These are phyloP conservation scores for Annulohypoxylon nitens DNA, from an alignment of 495 filamentous ascomycete genomes.

Conservation along the genomic window DNA sequence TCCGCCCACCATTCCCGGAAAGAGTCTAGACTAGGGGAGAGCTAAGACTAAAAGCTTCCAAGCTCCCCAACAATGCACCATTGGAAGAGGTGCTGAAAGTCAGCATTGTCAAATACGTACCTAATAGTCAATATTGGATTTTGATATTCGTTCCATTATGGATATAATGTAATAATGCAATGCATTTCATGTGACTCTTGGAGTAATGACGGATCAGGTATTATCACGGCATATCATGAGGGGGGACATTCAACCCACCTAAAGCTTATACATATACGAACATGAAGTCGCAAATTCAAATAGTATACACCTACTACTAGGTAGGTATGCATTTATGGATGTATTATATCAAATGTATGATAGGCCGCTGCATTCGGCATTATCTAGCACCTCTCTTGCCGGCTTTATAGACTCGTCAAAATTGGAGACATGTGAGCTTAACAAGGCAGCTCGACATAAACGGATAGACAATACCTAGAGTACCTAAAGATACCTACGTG, in stretches of 20 bases:
- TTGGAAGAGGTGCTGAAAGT: slow-evolving; percentile 25
- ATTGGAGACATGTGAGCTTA: neutral
- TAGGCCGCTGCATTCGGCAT: slow-evolving; percentile 3
- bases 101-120: slow-evolving; percentile 22
- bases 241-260: slow-evolving; percentile 1
- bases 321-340: neutral
- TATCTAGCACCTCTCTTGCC: neutral
- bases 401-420: neutral
- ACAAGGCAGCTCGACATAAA: neutral
- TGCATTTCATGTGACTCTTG: slow-evolving; percentile 5
- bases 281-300: neutral
- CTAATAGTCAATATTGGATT: neutral
- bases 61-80: slow-evolving; percentile 10
- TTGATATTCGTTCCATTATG: neutral
- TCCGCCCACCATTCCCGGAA: neutral
- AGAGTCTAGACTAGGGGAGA: slow-evolving; percentile 9
- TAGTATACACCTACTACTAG: neutral
- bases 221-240: slow-evolving; percentile 12
- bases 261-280: neutral
- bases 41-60: neutral
- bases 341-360: neutral
- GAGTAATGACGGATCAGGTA: slow-evolving; percentile 14
- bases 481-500: slow-evolving; percentile 1
- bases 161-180: neutral
- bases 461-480: too few species aligned